A percentile compares a stretch with the other conserved stretches of the same genome.
These are phyloP conservation scores for Phytophthora citricola DNA, from an alignment of 352 stramenopile genomes.

Conservation along the genomic window DNA sequence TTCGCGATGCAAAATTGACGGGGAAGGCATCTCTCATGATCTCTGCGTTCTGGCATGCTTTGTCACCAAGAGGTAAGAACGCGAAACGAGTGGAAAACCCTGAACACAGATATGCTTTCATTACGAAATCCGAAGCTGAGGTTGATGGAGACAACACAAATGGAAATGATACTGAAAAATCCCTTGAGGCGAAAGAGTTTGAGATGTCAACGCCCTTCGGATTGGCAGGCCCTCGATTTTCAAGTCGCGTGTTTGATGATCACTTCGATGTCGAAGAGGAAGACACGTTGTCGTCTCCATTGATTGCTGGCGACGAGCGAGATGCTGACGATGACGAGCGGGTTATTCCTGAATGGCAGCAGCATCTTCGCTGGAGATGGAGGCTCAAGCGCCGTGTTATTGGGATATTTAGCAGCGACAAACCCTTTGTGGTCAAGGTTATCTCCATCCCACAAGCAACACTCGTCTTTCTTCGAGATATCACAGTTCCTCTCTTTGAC, in stretches of 20 bases:
- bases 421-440: conserved; percentile 53
- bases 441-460: conserved; percentile 56
- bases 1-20: conserved; percentile 20
- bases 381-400: conserved; percentile 58
- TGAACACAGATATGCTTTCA: conserved; percentile 49
- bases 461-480: conserved; percentile 63
- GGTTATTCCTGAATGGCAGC: conserved; percentile 65
- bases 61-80: conserved; percentile 44
- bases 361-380: conserved; percentile 81
- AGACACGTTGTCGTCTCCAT: conserved; percentile 59
- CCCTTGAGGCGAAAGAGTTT: conserved; percentile 7
- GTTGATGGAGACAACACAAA: conserved; percentile 17
- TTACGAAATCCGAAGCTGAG: conserved; percentile 42
- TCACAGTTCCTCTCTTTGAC: conserved; percentile 78
- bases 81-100: conserved; percentile 16
- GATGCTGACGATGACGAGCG: conserved; percentile 36
- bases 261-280: conserved; percentile 66
- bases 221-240: conserved; percentile 40
- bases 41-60: conserved; percentile 80
- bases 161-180: conserved; percentile 5
- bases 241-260: conserved; percentile 60
- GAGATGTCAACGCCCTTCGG: conserved; percentile 35
- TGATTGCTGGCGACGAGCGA: conserved; percentile 65
- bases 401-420: conserved; percentile 48
- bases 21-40: conserved; percentile 47